Base-by-base conservation (phyloP, 2,329 filamentous ascomycete genomes). In the Epichloe hybrida region DNA sequence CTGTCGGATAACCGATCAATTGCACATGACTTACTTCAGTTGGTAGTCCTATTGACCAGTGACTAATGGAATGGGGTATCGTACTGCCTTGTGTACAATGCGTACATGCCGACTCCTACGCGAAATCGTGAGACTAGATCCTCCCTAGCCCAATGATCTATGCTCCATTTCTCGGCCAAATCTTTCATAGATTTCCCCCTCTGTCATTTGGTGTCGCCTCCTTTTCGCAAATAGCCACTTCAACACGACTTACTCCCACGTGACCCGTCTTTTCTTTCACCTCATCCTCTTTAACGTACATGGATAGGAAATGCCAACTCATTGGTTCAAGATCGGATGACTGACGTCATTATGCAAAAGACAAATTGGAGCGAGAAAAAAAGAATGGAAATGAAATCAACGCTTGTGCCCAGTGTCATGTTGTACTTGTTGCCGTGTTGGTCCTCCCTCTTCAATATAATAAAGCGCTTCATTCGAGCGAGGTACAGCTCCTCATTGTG, bases 341-440 rank as follows among this genome's bases (percentile, higher is more conserved):
- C n/a, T 46, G 50, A 41, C 40, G 23, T 41, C 45, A 46, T 44
- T 46, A 43, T 52, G 50, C 47, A 50, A 54, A 55, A 56, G 44
- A 38, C 36, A 31, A 20, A 1, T 23, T 34, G 17, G 31, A 43
- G 17, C 4, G 21, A 34, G 36, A 49, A 46, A 50, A 46, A 50
- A 53, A 52, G 55, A 23, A 6, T 54, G 50, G 50, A 51, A 50
- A 53, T 50, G 53, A 48, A 50, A 42, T 36, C 36, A 46, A 48
- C 52, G 53, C 50, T 55, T 36, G 15, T 52, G 46, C 39, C 40
- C 37, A 20, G 37, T 35, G n/a, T 36, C 27, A 40, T 40, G 47
- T 48, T 53, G 53, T 37, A 21, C 17, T 34, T 9, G 17, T 45
- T 23, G 8, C 5, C 13, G 34, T 31, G 27, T 13, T 12, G 15